Evolutionary conservation across 2,329 filamentous ascomycete species (phyloP).

Genomic region (Zymoseptoria crescenta): DNA sequence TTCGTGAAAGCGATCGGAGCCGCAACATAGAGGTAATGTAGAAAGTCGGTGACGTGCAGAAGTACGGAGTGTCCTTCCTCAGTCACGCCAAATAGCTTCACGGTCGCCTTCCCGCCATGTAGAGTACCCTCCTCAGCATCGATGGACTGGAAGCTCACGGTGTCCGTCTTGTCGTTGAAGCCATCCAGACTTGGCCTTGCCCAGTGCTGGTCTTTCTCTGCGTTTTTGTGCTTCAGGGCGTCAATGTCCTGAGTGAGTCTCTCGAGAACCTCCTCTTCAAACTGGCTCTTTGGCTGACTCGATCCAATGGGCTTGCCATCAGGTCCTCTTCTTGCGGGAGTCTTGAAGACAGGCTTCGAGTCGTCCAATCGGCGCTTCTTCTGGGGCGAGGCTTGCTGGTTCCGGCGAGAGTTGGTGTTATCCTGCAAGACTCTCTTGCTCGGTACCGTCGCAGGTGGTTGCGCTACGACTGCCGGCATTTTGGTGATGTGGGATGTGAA

Average conservation of each 20-base stretch:
- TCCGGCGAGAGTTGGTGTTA: conserved; percentile 37
- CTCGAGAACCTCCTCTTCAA: conserved; percentile 89
- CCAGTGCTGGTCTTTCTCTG: conserved; percentile 93
- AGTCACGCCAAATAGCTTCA: conserved; percentile 92
- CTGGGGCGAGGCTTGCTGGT: conserved; percentile 44
- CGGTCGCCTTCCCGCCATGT: conserved; percentile 64
- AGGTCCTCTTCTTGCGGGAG: conserved; percentile 39
- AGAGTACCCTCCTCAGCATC: conserved; percentile 86
- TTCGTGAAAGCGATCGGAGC: conserved; percentile 75
- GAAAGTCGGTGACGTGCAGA: conserved; percentile 89
- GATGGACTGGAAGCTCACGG: conserved; percentile 87
- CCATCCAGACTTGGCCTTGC: conserved; percentile 54
- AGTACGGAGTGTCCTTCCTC: conserved; percentile 82
- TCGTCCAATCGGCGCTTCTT: conserved; percentile 82
- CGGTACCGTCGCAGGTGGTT: conserved; percentile 29
- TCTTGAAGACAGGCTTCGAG: conserved; percentile 51
- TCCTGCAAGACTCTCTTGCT: conserved; percentile 42
- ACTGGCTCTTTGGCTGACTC: conserved; percentile 78
- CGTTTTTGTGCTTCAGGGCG: conserved; percentile 74
- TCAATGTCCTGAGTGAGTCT: conserved; percentile 92
- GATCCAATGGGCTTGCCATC: conserved; percentile 56
- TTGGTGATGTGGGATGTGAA: conserved; percentile 3
- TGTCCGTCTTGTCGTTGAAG: conserved; percentile 58
- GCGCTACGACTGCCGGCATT: conserved; percentile 29
- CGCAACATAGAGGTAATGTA: conserved; percentile 90